Percentiles rank a stretch among this genome's conserved stretches.
Evolutionary conservation across 2,329 filamentous ascomycete species (phyloP).

Genomic region (Podosphaera xanthii): DNA sequence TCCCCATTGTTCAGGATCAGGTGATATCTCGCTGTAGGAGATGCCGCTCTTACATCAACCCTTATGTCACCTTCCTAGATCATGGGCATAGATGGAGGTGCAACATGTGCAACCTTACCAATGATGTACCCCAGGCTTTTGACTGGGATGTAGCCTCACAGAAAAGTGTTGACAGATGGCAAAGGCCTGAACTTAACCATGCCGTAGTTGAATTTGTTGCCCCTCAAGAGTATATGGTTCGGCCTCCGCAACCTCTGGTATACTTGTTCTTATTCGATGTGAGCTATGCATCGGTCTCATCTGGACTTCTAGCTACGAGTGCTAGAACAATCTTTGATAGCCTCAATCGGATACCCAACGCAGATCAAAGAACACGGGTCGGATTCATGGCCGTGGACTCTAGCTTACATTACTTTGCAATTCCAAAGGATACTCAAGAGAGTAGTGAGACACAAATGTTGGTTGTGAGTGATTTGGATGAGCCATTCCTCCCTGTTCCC

Average conservation of each 20-base stretch:
- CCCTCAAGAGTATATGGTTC: conserved; percentile 98
- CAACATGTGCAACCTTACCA: conserved; percentile 98
- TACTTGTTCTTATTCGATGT: conserved; percentile 93
- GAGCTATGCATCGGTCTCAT: conserved; percentile 73
- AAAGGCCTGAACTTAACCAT: conserved; percentile 80
- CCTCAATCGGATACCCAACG: conserved; percentile 92
- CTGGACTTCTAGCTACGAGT: conserved; percentile 73
- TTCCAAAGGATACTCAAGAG: conserved; percentile 72
- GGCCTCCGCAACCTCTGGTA: conserved; percentile 81
- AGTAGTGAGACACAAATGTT: conserved; percentile 73
- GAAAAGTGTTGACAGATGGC: conserved; percentile 79
- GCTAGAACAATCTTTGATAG: conserved; percentile 89
- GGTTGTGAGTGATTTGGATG: conserved; percentile 82
- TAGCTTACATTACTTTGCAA: conserved; percentile 85
- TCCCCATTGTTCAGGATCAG: conserved; percentile 87
- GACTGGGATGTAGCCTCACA: conserved; percentile 91
- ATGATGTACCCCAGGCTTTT: conserved; percentile 96
- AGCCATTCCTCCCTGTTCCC: conserved; percentile 88
- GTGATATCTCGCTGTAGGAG: conserved; percentile 90
- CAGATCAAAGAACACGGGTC: conserved; percentile 72
- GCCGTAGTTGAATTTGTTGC: conserved; percentile 95
- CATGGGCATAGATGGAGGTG: conserved; percentile 96
- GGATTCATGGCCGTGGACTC: conserved; percentile 93
- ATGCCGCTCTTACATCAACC: conserved; percentile 94
- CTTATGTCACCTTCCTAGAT: conserved; percentile 87